Conservation (phyloP, 441 rosid genomes). For the Brassica balearica region DNA sequence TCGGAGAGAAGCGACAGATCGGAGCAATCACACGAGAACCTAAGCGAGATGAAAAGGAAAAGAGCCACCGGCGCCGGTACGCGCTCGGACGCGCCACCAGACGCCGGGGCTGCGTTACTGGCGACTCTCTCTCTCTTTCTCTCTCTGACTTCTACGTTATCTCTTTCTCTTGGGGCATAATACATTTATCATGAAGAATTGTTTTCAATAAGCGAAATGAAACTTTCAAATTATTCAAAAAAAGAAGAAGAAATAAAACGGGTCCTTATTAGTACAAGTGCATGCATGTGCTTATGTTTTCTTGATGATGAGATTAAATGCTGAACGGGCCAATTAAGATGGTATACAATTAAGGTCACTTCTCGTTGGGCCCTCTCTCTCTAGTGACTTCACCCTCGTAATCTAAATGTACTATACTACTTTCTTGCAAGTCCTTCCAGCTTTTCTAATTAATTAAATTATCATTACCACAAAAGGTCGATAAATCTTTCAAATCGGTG, state of each 20-base stretch:
- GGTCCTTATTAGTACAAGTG: conserved; percentile 32
- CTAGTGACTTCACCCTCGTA: conserved; percentile 25
- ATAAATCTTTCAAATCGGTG: conserved; percentile 21
- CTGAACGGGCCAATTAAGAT: conserved; percentile 44
- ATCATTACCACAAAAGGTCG: conserved; percentile 1
- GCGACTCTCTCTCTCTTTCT: too few species aligned
- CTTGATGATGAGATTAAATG: conserved; percentile 43
- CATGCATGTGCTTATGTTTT: conserved; percentile 48
- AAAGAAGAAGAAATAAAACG: conserved; percentile 18
- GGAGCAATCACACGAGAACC: too few species aligned
- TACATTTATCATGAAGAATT: too few species aligned
- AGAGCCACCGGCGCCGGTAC: too few species aligned
- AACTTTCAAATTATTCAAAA: neutral
- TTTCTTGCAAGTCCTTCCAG: conserved; percentile 21
- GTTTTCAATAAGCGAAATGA: neutral
- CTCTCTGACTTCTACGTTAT: too few species aligned
- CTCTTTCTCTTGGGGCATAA: too few species aligned
- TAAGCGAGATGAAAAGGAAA: too few species aligned
- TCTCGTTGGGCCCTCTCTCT: conserved; percentile 33
- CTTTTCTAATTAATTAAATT: conserved; percentile 22
- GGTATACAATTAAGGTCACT: conserved; percentile 42
- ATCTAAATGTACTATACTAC: conserved; percentile 32
- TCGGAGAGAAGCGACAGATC: too few species aligned
- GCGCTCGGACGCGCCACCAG: too few species aligned
- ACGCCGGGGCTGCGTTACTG: too few species aligned